phyloP scores from a whole-genome alignment of 2,329 filamentous ascomycete genomes.

The Periglandula ipomoeae region DNA sequence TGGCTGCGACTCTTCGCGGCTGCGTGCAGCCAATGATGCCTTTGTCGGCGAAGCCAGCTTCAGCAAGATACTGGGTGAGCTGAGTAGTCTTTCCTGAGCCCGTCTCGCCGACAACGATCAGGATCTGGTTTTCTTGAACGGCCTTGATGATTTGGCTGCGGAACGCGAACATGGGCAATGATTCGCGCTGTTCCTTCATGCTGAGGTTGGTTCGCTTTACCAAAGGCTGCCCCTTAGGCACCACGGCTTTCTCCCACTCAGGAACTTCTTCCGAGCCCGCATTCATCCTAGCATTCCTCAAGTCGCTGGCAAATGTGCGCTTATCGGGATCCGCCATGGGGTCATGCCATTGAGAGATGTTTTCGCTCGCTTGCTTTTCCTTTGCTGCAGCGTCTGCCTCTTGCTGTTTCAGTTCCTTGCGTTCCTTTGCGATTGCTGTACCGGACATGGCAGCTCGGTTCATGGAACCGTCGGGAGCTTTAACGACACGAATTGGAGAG shows the following conservation, averaged over 20 bases:
- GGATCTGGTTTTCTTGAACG: conserved; percentile 74
- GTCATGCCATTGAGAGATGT: conserved; percentile 92
- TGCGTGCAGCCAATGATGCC: conserved; percentile 95
- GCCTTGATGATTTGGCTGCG: conserved; percentile 81
- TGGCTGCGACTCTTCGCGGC: conserved; percentile 90
- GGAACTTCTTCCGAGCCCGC: conserved; percentile 62
- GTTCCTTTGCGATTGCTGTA: conserved; percentile 77
- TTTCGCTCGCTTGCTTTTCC: conserved; percentile 63
- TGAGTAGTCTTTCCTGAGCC: conserved; percentile 97
- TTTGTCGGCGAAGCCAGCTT: conserved; percentile 78
- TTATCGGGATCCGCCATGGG: conserved; percentile 85
- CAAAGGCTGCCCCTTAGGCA: conserved; percentile 68
- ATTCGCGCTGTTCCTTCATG: conserved; percentile 91
- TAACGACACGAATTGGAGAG: conserved; percentile 91
- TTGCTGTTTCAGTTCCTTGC: conserved; percentile 79
- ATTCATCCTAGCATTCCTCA: conserved; percentile 58
- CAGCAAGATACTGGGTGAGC: conserved; percentile 87
- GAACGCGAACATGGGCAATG: conserved; percentile 82
- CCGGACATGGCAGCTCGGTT: conserved; percentile 95
- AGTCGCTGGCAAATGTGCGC: conserved; percentile 79
- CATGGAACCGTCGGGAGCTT: conserved; percentile 95
- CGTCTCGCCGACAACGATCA: conserved; percentile 96
- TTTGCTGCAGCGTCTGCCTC: conserved; percentile 70
- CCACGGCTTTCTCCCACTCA: conserved; percentile 84
- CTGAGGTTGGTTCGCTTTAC: conserved; percentile 84